phyloP scores from a whole-genome alignment of 148 eudicot genomes.

The Dysphania ambrosioides region DNA sequence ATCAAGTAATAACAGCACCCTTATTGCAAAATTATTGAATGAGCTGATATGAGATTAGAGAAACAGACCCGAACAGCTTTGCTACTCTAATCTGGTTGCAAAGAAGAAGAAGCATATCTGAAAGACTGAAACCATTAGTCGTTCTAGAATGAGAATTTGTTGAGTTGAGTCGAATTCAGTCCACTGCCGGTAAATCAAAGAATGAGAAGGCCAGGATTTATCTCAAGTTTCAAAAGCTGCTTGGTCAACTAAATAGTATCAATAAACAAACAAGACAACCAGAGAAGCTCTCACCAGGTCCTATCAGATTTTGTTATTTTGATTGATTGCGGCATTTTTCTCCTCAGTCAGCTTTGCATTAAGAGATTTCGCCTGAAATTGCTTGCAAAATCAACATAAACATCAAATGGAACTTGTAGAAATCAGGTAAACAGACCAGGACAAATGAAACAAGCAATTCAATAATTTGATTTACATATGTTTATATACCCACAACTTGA shows the following conservation, averaged over 20 bases:
- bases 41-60: background rate
- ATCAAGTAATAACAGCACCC: background rate
- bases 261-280: background rate
- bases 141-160: constrained; percentile 20
- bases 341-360: constrained; percentile 59
- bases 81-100: constrained; percentile 31
- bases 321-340: constrained; percentile 53
- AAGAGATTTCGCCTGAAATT: constrained; percentile 49
- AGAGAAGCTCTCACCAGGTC: constrained; percentile 55
- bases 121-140: constrained; percentile 31
- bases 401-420: background rate
- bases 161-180: constrained; percentile 24
- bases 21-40: background rate
- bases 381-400: background rate
- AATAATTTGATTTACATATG: background rate
- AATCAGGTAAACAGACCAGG: background rate
- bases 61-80: constrained; percentile 38
- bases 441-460: background rate
- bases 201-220: no score
- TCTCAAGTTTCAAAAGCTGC: background rate
- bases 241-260: background rate
- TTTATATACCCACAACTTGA: background rate
- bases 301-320: constrained; percentile 55
- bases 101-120: constrained; percentile 17
- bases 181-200: constrained; percentile 14